Conservation (phyloP, 129 eudicot genomes). For the Flaveria sonorensis region DNA sequence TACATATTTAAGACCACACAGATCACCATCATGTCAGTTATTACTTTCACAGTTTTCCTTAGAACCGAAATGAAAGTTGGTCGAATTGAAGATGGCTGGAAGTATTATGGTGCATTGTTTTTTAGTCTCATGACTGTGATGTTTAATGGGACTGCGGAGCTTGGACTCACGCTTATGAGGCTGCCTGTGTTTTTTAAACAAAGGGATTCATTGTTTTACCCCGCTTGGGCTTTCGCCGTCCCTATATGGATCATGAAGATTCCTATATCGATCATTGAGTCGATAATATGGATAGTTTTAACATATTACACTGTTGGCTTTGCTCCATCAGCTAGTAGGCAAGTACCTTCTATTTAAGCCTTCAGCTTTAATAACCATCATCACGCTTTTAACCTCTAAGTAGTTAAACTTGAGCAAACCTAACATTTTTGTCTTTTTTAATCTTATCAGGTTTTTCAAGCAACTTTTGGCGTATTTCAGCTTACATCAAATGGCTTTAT, state of each 20-base stretch:
- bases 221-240: slow-evolving; percentile 79
- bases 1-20: slow-evolving; percentile 69
- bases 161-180: slow-evolving; percentile 60
- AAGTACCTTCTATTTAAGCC: too few species aligned
- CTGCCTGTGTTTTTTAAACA: slow-evolving; percentile 73
- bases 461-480: slow-evolving; percentile 66
- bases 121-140: slow-evolving; percentile 70
- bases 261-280: slow-evolving; percentile 67
- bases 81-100: slow-evolving; percentile 64
- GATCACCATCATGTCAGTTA: slow-evolving; percentile 61
- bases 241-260: slow-evolving; percentile 67
- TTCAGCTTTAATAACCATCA: too few species aligned
- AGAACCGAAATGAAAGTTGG: slow-evolving; percentile 68
- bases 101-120: slow-evolving; percentile 70
- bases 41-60: slow-evolving; percentile 62
- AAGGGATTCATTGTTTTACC: slow-evolving; percentile 74
- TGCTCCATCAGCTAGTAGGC: slow-evolving; percentile 61
- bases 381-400: too few species aligned
- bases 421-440: too few species aligned
- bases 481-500: slow-evolving; percentile 77
- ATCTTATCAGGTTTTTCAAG: slow-evolving; percentile 45
- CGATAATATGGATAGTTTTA: slow-evolving; percentile 56
- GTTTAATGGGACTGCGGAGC: slow-evolving; percentile 75
- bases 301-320: slow-evolving; percentile 81
- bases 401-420: too few species aligned